phyloP scores from a whole-genome alignment of 257 asterid genomes.

The Pogostemon cablin region DNA sequence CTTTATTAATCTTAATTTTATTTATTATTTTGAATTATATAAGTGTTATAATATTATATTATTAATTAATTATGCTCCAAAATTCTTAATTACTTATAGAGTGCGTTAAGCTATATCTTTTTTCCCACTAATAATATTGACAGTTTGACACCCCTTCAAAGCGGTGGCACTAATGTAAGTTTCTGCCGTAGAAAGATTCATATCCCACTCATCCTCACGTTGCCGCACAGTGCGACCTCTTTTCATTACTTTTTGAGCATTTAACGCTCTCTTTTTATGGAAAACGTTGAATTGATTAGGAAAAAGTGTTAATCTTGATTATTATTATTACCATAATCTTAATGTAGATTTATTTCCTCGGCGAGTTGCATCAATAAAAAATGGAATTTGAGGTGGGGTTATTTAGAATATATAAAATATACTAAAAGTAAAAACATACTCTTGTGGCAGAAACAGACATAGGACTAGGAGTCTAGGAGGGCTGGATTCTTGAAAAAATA shows the following conservation, averaged over 20 bases:
- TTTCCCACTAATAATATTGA: not conserved
- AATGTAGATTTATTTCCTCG: not conserved
- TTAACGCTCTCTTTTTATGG: slow-evolving; percentile 32
- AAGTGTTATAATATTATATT: not conserved
- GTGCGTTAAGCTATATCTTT: not conserved
- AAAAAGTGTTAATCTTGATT: slow-evolving; percentile 17
- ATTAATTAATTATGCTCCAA: slow-evolving; percentile 6
- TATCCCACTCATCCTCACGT: slow-evolving; percentile 55
- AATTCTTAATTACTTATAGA: not conserved
- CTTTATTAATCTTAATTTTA: not conserved
- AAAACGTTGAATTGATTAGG: slow-evolving; percentile 5
- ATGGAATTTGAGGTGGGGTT: slow-evolving; percentile 27
- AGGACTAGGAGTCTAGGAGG: not conserved
- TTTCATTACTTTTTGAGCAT: not conserved
- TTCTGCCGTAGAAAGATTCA: slow-evolving; percentile 37
- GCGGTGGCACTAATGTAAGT: slow-evolving; percentile 53
- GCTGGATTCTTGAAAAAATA: slow-evolving; percentile 34
- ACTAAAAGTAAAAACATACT: not conserved
- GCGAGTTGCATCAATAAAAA: not conserved
- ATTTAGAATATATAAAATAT: not conserved
- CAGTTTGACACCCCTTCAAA: slow-evolving; percentile 24
- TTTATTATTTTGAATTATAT: slow-evolving; percentile 19
- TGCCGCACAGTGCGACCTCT: slow-evolving; percentile 40
- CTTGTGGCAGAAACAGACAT: slow-evolving; percentile 10
- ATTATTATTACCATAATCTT: slow-evolving; percentile 7